Conservation (phyloP, 352 stramenopile species). For the Globisporangium paroecandrum region DNA sequence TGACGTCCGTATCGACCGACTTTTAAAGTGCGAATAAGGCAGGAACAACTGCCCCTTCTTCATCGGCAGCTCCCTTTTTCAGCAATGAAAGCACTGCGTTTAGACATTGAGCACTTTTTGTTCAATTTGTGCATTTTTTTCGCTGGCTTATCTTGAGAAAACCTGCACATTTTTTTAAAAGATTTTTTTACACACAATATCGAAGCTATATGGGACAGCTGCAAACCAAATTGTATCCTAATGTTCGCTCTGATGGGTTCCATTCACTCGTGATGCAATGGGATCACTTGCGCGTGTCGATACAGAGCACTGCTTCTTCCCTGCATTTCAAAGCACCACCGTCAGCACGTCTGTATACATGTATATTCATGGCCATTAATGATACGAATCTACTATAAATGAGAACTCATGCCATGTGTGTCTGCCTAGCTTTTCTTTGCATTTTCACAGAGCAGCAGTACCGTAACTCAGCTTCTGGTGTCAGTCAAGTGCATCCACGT, state of each 20-base stretch:
- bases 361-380: background rate
- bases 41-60: background rate
- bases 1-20: background rate
- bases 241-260: background rate
- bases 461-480: background rate
- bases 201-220: background rate
- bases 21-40: background rate
- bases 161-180: background rate
- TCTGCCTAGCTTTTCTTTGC: background rate
- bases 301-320: background rate
- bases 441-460: background rate
- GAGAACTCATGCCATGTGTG: background rate
- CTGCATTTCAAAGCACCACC: background rate
- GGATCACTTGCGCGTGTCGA: background rate
- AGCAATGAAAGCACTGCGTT: background rate
- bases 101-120: background rate
- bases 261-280: background rate
- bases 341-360: background rate
- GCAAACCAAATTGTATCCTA: background rate
- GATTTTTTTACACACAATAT: background rate
- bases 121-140: background rate
- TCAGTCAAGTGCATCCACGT: slow-evolving; percentile 8
- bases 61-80: background rate
- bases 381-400: background rate
- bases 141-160: background rate